A percentile compares a stretch with the other conserved stretches of the same genome.
Evolutionary conservation across 768 basidiomycete species (phyloP).

Genomic region (Cantharellus anzutake): DNA sequence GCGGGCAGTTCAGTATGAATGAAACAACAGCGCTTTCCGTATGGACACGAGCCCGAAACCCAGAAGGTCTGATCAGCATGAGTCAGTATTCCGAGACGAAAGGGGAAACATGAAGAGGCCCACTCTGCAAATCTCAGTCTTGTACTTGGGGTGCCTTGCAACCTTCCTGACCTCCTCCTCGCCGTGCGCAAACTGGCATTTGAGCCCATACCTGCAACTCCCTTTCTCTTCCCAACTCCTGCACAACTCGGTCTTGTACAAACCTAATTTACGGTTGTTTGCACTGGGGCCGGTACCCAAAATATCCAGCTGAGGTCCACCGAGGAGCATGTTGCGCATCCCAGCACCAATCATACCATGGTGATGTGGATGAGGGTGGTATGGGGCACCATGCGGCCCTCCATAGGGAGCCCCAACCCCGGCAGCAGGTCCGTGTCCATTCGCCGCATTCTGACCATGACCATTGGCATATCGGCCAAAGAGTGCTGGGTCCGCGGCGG

Average conservation of each 20-base stretch:
- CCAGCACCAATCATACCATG: background rate
- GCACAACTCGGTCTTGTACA: slow-evolving; percentile 85
- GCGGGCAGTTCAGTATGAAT: slow-evolving; percentile 74
- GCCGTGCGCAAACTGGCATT: slow-evolving; percentile 89
- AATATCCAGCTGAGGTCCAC: background rate
- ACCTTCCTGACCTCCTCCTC: slow-evolving; percentile 74
- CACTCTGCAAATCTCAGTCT: slow-evolving; percentile 7
- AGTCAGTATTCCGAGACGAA: slow-evolving; percentile 76
- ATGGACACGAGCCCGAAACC: slow-evolving; percentile 85
- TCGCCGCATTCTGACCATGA: background rate
- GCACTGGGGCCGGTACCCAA: slow-evolving; percentile 46
- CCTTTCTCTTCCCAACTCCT: slow-evolving; percentile 89
- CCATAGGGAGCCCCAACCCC: background rate
- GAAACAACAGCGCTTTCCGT: slow-evolving; percentile 89
- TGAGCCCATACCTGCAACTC: slow-evolving; percentile 62
- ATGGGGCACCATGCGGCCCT: background rate
- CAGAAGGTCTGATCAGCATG: slow-evolving; percentile 83
- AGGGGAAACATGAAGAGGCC: background rate
- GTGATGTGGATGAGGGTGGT: background rate
- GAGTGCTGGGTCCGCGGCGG: background rate
- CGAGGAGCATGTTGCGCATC: background rate
- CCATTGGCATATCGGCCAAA: background rate
- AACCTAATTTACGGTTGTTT: slow-evolving; percentile 75
- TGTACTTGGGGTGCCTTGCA: slow-evolving; percentile 74
- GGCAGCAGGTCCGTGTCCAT: background rate